Conservation (phyloP, 108 stramenopile species). For the Cyclotella choctawhatcheeana region DNA sequence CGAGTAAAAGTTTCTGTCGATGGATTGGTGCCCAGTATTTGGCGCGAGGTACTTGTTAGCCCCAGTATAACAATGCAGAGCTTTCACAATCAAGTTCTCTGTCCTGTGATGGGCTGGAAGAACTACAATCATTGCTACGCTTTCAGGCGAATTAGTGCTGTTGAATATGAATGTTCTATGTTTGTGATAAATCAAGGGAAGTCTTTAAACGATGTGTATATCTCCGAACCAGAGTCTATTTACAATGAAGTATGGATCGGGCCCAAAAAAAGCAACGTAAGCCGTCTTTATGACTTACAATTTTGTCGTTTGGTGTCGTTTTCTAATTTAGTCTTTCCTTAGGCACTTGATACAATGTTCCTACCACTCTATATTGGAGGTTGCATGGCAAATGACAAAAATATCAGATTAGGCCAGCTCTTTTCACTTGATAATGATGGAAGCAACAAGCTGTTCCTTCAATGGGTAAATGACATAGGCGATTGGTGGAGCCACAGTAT, state of each 20-base stretch:
- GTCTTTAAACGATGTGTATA: neutral
- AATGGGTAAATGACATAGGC: conserved; percentile 21
- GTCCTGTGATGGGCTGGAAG: conserved; percentile 24
- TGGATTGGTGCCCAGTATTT: neutral
- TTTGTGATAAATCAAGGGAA: neutral
- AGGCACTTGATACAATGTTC: conserved; percentile 20
- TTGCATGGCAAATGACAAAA: conserved; percentile 29
- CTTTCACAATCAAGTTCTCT: conserved; percentile 19
- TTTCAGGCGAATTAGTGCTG: conserved; percentile 6
- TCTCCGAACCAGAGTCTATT: neutral
- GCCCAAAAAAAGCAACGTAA: neutral
- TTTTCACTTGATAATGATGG: conserved; percentile 5
- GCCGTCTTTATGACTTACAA: neutral
- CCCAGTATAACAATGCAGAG: conserved; percentile 15
- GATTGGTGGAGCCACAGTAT: conserved; percentile 15
- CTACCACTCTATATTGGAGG: conserved; percentile 14
- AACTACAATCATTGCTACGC: conserved; percentile 23
- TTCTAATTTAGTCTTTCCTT: neutral
- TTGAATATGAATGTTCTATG: neutral
- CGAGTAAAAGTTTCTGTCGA: conserved; percentile 13
- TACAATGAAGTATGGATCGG: conserved; percentile 24
- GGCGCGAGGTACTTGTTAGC: conserved; percentile 9
- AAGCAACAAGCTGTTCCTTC: conserved; percentile 8
- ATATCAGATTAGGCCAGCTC: conserved; percentile 12
- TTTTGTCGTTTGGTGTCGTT: neutral